These are phyloP conservation scores for Gomphus sp. DNA, from an alignment of 1,284 basidiomycete species.

Conservation along the genomic window DNA sequence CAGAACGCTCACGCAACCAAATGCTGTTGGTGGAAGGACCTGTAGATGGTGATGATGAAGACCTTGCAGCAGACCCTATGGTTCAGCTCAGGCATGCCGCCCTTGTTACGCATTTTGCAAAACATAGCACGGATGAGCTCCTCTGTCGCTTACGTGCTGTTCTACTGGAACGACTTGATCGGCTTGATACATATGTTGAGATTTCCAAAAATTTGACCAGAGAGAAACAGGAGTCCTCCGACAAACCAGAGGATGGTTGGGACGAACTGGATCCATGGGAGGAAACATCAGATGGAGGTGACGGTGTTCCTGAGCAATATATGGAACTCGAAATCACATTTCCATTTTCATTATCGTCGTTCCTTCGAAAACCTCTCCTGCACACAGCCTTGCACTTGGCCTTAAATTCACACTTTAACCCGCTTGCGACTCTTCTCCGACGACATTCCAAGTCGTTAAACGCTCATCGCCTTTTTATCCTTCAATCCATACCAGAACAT, in stretches of 20 bases:
- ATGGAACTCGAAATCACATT: conserved; percentile 21
- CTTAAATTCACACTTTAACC: conserved; percentile 45
- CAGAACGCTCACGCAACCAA: conserved; percentile 37
- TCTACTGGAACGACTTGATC: conserved; percentile 54
- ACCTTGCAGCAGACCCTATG: background rate
- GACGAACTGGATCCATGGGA: conserved; percentile 51
- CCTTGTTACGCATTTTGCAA: conserved; percentile 41
- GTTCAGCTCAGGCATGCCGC: conserved; percentile 12
- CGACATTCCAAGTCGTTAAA: conserved; percentile 52
- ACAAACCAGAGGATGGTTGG: conserved; percentile 18
- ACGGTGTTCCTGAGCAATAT: conserved; percentile 31
- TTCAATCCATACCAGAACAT: conserved; percentile 70
- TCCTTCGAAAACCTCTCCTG: conserved; percentile 53
- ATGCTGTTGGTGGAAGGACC: conserved; percentile 15
- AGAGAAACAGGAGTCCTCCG: conserved; percentile 11
- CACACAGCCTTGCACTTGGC: conserved; percentile 59
- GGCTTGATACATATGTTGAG: conserved; percentile 58
- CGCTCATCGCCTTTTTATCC: conserved; percentile 59
- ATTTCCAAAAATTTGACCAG: conserved; percentile 32
- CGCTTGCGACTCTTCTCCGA: conserved; percentile 47
- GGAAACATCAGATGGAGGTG: conserved; percentile 71
- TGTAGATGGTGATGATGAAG: conserved; percentile 17
- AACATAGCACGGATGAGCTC: conserved; percentile 46
- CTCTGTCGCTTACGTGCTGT: conserved; percentile 53
- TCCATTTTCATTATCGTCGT: conserved; percentile 50